These are phyloP conservation scores for Neurospora africana DNA, from an alignment of 495 filamentous ascomycete species.

Conservation along the genomic window DNA sequence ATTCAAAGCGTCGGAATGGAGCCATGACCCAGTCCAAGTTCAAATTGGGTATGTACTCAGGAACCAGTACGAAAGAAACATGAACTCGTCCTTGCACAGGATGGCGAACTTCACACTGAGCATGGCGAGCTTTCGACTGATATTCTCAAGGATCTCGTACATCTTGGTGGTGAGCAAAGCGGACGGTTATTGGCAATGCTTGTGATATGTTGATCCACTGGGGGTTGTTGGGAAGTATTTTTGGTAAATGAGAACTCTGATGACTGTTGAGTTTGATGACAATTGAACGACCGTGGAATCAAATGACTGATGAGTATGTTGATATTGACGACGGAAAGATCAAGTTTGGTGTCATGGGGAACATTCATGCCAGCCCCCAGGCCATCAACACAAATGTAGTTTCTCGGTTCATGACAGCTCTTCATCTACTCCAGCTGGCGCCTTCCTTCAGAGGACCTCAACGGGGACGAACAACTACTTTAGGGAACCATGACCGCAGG, in stretches of 20 bases:
- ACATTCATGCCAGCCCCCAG: background rate
- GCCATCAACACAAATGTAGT: background rate
- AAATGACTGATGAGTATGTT: background rate
- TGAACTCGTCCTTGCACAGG: background rate
- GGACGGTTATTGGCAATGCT: background rate
- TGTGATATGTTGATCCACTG: background rate
- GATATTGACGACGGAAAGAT: background rate
- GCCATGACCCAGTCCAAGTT: background rate
- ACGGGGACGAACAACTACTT: background rate
- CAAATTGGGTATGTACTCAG: background rate
- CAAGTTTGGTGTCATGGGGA: background rate
- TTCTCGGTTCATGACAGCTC: background rate
- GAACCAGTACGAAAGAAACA: background rate
- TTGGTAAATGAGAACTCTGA: background rate
- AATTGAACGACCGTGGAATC: background rate
- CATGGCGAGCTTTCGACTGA: background rate
- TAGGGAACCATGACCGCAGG: background rate
- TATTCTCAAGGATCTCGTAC: background rate
- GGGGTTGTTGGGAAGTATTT: background rate
- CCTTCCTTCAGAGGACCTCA: background rate
- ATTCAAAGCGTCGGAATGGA: background rate
- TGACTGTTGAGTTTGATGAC: background rate
- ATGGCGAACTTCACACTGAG: background rate
- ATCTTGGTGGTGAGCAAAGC: background rate
- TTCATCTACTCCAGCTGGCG: background rate